Base-by-base conservation (phyloP, 1,139 yeast genomes). In the Nadsonia commutata region DNA sequence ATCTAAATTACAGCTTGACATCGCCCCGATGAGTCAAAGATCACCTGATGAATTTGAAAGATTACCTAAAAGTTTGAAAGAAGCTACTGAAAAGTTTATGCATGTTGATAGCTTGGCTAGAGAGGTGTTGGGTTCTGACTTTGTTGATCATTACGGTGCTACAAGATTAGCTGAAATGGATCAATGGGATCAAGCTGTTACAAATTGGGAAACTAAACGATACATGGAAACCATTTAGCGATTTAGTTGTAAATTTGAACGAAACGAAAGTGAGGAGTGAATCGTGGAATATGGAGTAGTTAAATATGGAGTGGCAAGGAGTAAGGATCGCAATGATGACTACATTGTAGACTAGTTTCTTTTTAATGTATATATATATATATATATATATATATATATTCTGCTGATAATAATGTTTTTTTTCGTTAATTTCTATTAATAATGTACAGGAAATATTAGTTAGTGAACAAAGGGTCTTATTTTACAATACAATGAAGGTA, bases 61-160 rank as follows among this genome's bases (percentile, higher is more conserved):
- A 16, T 55, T 62, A 33, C 65, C 66, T 4, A 51, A 51, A 36
- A 49, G 53, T 6, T 48, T 62, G 41, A 46, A 50, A 7, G 52
- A 50, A 7, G 65, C 66, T 1, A 56, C 63, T 3, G 54, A 48
- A 20, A 45, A 46, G 36, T 62, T 62, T 40, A 51, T 54, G 43
- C 50, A 53, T 7, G 50, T 52, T 5, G 50, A 46, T 3, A 52
- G 59, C 18, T 40, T 61, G 21, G 66, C 66, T 2, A 49, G 66
- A 9, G 57, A 58, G 45, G 55, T 60, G 11, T 52, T 62, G 27
- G 66, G 66, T 18, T 57, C 58, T 41, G 57, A 38, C 6, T 62
- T 62, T 50, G 66, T 62, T 6, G 64, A 62, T 33, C 66, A 62
- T 44, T 62, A 50, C 40, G 63, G 61, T 11, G 59, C 51, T 7